phyloP scores from a whole-genome alignment of 2,329 filamentous ascomycete genomes.

The Plectosphaerella sp. region DNA sequence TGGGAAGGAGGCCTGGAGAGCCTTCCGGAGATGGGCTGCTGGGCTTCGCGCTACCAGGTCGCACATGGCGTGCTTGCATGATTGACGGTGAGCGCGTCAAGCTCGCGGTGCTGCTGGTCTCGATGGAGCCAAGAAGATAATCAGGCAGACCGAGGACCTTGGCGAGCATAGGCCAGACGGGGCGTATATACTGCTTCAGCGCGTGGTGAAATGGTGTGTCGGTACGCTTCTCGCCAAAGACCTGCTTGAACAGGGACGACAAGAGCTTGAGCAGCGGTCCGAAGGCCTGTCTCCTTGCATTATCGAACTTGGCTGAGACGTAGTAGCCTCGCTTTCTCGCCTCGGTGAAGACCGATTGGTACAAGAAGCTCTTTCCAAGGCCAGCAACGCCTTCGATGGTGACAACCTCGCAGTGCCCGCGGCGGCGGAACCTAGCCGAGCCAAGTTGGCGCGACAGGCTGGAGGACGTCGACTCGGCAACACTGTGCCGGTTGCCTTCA shows the following conservation, averaged over 20 bases:
- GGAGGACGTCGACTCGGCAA: conserved; percentile 36
- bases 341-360: conserved; percentile 59
- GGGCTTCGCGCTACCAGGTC: neutral
- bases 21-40: conserved; percentile 40
- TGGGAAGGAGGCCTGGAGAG: conserved; percentile 27
- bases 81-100: conserved; percentile 26
- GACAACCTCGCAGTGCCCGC: conserved; percentile 60
- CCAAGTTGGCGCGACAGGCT: conserved; percentile 52
- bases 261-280: conserved; percentile 61
- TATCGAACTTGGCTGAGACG: conserved; percentile 63
- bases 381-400: conserved; percentile 58
- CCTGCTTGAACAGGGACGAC: conserved; percentile 62
- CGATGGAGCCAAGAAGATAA: conserved; percentile 57
- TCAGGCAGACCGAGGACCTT: conserved; percentile 60
- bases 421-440: conserved; percentile 53
- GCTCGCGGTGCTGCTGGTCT: conserved; percentile 16
- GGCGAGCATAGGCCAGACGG: conserved; percentile 61
- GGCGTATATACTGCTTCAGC: conserved; percentile 57
- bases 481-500: conserved; percentile 37
- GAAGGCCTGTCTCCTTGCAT: conserved; percentile 55
- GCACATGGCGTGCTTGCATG: conserved; percentile 10
- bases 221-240: conserved; percentile 63
- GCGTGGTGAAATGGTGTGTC: conserved; percentile 59
- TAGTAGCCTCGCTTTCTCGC: conserved; percentile 59
- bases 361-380: conserved; percentile 61